Evolutionary conservation across 805 yeast species (phyloP).

Genomic region (Cyberlindnera samutprakarnensis): DNA sequence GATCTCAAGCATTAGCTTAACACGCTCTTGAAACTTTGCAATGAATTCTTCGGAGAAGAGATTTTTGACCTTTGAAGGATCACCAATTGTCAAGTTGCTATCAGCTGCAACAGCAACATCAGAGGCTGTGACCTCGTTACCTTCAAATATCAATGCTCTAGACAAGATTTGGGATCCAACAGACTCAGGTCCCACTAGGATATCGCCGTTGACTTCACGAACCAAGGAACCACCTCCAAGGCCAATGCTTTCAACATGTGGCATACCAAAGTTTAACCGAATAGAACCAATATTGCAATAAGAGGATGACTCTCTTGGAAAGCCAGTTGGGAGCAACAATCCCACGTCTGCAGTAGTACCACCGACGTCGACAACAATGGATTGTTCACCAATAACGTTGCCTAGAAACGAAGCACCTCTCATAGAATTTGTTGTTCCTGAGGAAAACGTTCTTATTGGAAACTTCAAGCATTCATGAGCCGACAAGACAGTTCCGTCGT

Average conservation of each 20-base stretch:
- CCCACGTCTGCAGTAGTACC: conserved; percentile 48
- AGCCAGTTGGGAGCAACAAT: conserved; percentile 34
- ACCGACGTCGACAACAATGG: conserved; percentile 40
- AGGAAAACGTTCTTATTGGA: conserved; percentile 41
- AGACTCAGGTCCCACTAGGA: conserved; percentile 43
- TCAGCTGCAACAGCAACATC: conserved; percentile 22
- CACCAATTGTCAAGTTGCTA: not conserved
- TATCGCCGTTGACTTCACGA: conserved; percentile 16
- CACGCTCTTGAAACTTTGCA: not conserved
- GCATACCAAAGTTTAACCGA: conserved; percentile 41
- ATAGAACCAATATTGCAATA: conserved; percentile 41
- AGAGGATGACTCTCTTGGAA: conserved; percentile 40
- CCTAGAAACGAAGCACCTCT: conserved; percentile 40
- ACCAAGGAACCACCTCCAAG: conserved; percentile 46
- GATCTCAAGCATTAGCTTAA: conserved; percentile 18
- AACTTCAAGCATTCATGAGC: conserved; percentile 30
- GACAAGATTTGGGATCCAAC: conserved; percentile 31
- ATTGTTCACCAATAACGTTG: conserved; percentile 20
- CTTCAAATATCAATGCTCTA: conserved; percentile 36
- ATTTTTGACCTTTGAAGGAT: not conserved
- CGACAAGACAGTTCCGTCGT: conserved; percentile 40
- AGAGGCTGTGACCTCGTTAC: conserved; percentile 32
- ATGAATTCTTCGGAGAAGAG: not conserved
- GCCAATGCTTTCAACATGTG: conserved; percentile 43
- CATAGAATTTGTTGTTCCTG: conserved; percentile 44